Base-by-base conservation (phyloP, 2,329 filamentous ascomycete genomes). In the Fusarium sororula region DNA sequence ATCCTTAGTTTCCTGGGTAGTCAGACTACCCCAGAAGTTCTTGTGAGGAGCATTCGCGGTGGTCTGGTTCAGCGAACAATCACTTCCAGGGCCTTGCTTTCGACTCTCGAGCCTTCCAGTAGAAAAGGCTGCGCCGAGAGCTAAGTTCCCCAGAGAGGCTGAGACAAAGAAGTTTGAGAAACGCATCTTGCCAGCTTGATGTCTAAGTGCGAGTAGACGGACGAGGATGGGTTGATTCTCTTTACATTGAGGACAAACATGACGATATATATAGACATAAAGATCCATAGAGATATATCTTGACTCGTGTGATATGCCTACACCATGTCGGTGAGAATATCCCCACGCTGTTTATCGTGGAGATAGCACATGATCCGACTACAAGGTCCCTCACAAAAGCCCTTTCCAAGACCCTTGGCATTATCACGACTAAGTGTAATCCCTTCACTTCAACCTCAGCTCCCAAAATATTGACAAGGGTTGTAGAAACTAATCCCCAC, bases 11-110 rank as follows among this genome's bases (percentile, higher is more conserved):
- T 64, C 61, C 1, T 30, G 26, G 4, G 30, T 28, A 2, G n/a
- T 63, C 12, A 64, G 24, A 30, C 35, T 32, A 15, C 61, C 61
- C 61, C 57, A 64, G 11, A 64, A 64, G 57, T 63, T 64, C 28
- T 64, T 64, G 13, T 64, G 61, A 24, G 61, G 61, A 15, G 61
- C 57, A 4, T 17, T 63, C 1, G 28, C 10, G 6, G 57, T 7
- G 0, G 42, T 18, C 1, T 63, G 42, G 3, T 4, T 22, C 0
- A 30, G n/a, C 0, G 61, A 51, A 9, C 61, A 63, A 11, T 26
- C 6, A 18, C 14, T 7, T 14, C 28, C n/a, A 38, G 14, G 17
- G 11, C 39, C 7, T 22, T 30, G n/a, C 1, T 64, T 35, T 4
- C 42, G 42, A 5, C 28, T 26, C 20, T 37, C 35, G 5, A 63